These are phyloP conservation scores for Dovyalis caffra DNA, from an alignment of 345 rosid species.

Conservation along the genomic window DNA sequence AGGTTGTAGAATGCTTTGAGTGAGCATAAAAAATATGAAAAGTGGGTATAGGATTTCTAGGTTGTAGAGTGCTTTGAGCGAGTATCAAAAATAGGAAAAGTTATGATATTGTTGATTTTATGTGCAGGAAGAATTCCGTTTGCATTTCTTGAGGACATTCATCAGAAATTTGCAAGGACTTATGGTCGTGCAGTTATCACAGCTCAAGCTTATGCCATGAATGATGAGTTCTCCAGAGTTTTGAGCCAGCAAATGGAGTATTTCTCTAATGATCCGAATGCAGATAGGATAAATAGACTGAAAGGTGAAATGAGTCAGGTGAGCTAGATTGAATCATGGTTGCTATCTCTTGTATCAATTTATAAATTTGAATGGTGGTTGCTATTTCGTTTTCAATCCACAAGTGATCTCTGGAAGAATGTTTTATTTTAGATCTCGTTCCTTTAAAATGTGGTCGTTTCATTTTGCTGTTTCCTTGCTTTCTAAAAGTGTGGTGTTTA, in stretches of 20 bases:
- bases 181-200: slow-evolving; percentile 68
- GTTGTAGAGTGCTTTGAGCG: no score
- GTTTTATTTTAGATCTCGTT: background rate
- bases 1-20: background rate
- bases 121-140: slow-evolving; percentile 79
- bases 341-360: slow-evolving; percentile 8
- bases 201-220: slow-evolving; percentile 91
- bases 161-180: slow-evolving; percentile 83
- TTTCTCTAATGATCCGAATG: slow-evolving; percentile 79
- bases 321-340: background rate
- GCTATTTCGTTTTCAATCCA: background rate
- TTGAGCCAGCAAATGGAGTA: slow-evolving; percentile 92
- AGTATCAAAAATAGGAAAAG: background rate
- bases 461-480: background rate
- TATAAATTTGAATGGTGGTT: background rate
- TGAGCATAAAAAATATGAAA: no score
- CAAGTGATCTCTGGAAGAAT: background rate
- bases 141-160: slow-evolving; percentile 88
- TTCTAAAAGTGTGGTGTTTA: background rate
- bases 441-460: background rate
- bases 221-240: slow-evolving; percentile 93
- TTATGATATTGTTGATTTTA: background rate
- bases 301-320: slow-evolving; percentile 98
- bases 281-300: slow-evolving; percentile 82
- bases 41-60: no score